A percentile compares a stretch with the other conserved stretches of the same genome.
phyloP scores from a whole-genome alignment of 768 basidiomycete species.

The Russula sp. region DNA sequence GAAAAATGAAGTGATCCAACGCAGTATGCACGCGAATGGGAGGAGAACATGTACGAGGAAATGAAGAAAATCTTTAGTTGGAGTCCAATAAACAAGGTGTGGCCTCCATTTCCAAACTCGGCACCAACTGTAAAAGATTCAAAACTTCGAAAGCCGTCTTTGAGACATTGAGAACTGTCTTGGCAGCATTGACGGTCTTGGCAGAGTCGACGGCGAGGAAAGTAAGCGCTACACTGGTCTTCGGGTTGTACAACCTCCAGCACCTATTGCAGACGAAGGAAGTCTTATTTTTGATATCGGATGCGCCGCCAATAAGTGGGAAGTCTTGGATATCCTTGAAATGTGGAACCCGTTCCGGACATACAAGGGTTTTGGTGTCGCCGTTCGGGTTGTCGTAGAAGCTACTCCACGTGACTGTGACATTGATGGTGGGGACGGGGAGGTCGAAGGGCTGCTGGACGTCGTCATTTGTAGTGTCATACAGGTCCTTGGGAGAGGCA shows the following conservation, averaged over 20 bases:
- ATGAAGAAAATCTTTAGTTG: too few species aligned
- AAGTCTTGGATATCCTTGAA: conserved; percentile 54
- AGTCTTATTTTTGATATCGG: conserved; percentile 44
- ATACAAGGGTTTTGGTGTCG: conserved; percentile 45
- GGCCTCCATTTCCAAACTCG: conserved; percentile 38
- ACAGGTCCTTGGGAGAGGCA: neutral
- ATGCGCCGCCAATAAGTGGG: conserved; percentile 57
- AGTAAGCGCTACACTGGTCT: conserved; percentile 40
- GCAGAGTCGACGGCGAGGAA: conserved; percentile 54
- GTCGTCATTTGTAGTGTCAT: neutral
- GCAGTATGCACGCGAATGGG: too few species aligned
- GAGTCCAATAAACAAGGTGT: too few species aligned
- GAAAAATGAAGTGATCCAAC: too few species aligned
- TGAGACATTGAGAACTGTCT: conserved; percentile 44
- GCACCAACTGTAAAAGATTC: conserved; percentile 35
- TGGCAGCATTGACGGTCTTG: too few species aligned
- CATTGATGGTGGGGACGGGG: neutral
- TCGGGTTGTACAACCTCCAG: conserved; percentile 54
- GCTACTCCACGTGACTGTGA: too few species aligned
- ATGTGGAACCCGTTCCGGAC: conserved; percentile 43
- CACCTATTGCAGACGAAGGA: conserved; percentile 52
- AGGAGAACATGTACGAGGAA: too few species aligned
- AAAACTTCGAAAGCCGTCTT: too few species aligned
- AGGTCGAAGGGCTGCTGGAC: neutral
- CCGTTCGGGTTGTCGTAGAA: conserved; percentile 47